Conservation (phyloP, 1,139 yeast genomes). For the Zygotorulaspora mrakii region DNA sequence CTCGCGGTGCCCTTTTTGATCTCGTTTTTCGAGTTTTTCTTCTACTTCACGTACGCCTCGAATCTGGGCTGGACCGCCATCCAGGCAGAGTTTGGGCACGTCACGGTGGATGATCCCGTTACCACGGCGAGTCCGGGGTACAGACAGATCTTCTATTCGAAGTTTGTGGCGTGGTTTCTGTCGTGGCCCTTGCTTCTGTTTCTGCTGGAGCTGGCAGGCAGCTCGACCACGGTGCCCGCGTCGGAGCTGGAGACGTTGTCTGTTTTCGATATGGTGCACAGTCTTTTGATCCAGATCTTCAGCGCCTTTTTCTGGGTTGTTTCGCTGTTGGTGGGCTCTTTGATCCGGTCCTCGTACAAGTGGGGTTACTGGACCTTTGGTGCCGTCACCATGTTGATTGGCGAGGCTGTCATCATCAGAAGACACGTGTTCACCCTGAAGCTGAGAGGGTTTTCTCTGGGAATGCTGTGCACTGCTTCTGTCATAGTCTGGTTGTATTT, state of each 20-base stretch:
- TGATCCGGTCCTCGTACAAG: slow-evolving; percentile 48
- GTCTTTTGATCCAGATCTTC: slow-evolving; percentile 35
- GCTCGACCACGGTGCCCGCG: slow-evolving; percentile 12
- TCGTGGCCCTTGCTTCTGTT: slow-evolving; percentile 40
- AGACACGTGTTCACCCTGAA: slow-evolving; percentile 21
- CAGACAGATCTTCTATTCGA: slow-evolving; percentile 60
- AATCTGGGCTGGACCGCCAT: slow-evolving; percentile 54
- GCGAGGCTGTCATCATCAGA: slow-evolving; percentile 36
- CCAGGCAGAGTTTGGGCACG: slow-evolving; percentile 51
- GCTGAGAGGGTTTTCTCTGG: slow-evolving; percentile 18
- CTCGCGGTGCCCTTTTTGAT: slow-evolving; percentile 46
- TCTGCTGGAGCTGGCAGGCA: slow-evolving; percentile 27
- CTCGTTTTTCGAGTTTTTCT: slow-evolving; percentile 44
- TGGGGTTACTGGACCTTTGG: slow-evolving; percentile 53
- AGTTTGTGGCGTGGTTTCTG: slow-evolving; percentile 62
- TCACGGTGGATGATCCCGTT: slow-evolving; percentile 22
- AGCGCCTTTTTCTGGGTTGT: slow-evolving; percentile 45
- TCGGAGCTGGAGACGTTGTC: slow-evolving; percentile 17
- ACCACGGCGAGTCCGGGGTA: slow-evolving; percentile 34
- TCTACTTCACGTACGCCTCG: slow-evolving; percentile 60
- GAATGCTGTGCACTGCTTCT: slow-evolving; percentile 14
- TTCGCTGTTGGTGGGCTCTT: slow-evolving; percentile 48
- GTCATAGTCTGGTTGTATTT: slow-evolving; percentile 47
- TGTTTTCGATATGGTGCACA: slow-evolving; percentile 25
- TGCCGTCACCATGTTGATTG: slow-evolving; percentile 41